Evolutionary conservation across 805 yeast species (phyloP).

Genomic region (Ogataea paradorogensis): DNA sequence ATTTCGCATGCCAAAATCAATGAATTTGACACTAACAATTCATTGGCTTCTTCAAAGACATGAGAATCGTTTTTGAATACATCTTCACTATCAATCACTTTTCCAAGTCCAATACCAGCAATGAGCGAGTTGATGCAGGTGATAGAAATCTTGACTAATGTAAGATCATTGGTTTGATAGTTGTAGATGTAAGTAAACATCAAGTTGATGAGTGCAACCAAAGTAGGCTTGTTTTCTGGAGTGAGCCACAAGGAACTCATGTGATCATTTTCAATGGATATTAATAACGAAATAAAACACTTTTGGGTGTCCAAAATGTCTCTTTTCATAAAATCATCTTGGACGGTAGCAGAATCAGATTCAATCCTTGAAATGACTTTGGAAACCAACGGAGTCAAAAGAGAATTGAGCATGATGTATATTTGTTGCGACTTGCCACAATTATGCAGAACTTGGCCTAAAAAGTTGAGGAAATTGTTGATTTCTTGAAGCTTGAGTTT

Average conservation of each 20-base stretch:
- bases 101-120: constrained; percentile 64
- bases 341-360: constrained; percentile 18
- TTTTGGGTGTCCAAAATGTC: constrained; percentile 67
- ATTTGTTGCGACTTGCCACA: constrained; percentile 65
- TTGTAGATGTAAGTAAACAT: constrained; percentile 63
- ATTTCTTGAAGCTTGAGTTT: constrained; percentile 63
- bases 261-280: constrained; percentile 71
- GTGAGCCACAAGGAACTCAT: constrained; percentile 74
- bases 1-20: constrained; percentile 71
- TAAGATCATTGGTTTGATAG: constrained; percentile 52
- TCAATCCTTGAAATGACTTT: constrained; percentile 50
- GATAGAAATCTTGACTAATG: constrained; percentile 66
- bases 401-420: constrained; percentile 68
- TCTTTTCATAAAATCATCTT: constrained; percentile 40
- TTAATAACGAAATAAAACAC: constrained; percentile 65
- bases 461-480: constrained; percentile 76
- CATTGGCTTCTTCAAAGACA: constrained; percentile 62
- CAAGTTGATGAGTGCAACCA: constrained; percentile 60
- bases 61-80: constrained; percentile 44
- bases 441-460: constrained; percentile 83
- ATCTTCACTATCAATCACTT: constrained; percentile 60
- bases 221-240: constrained; percentile 51
- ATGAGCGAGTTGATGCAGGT: constrained; percentile 64
- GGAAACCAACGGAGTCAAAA: constrained; percentile 69
- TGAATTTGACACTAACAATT: constrained; percentile 63